phyloP scores from a whole-genome alignment of 345 rosid genomes.

The Pugionium cornutum region DNA sequence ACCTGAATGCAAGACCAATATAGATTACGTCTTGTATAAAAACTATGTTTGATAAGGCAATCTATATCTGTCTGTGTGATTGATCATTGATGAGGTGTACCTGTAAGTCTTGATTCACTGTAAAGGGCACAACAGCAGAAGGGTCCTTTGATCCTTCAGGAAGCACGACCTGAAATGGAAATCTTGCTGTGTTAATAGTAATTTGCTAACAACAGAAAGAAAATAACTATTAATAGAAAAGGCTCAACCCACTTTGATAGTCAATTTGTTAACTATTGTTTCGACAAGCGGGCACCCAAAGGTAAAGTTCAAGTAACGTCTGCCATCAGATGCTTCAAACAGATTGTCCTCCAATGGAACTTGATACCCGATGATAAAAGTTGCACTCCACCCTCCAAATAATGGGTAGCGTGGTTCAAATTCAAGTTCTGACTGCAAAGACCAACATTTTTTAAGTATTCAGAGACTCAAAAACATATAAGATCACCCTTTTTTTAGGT shows the following conservation, averaged over 20 bases:
- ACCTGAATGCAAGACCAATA: constrained; percentile 47
- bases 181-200: constrained; percentile 30
- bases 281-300: constrained; percentile 93
- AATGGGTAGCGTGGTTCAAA: constrained; percentile 93
- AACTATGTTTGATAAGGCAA: not conserved
- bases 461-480: not conserved
- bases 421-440: constrained; percentile 92
- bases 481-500: not conserved
- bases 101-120: constrained; percentile 80
- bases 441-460: constrained; percentile 12
- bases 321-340: constrained; percentile 82
- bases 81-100: constrained; percentile 42
- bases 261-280: constrained; percentile 85
- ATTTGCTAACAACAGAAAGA: constrained; percentile 16
- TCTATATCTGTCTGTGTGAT: constrained; percentile 1
- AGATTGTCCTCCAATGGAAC: constrained; percentile 89
- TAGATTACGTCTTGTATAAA: not conserved
- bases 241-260: constrained; percentile 65
- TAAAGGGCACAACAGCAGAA: constrained; percentile 74
- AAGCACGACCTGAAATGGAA: constrained; percentile 77
- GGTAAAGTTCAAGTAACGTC: constrained; percentile 91
- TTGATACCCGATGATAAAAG: constrained; percentile 88
- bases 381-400: constrained; percentile 98
- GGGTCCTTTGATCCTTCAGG: constrained; percentile 97
- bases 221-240: not conserved